These are phyloP conservation scores for Rhynchospora breviuscula DNA, from an alignment of 176 grass and related monocot species.

Conservation along the genomic window DNA sequence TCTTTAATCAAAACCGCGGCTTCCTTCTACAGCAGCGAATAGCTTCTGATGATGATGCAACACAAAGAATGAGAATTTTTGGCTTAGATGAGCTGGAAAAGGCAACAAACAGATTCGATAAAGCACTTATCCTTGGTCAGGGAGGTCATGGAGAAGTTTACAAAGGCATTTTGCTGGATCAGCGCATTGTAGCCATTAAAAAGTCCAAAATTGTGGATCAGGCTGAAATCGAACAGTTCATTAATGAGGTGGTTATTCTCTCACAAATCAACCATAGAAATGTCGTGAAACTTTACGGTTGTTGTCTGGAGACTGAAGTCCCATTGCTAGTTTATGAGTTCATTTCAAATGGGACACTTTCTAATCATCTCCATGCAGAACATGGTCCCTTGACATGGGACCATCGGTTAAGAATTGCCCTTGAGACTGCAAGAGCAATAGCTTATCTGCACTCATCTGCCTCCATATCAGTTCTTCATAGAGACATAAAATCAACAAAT, in stretches of 20 bases:
- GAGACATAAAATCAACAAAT: conserved; percentile 48
- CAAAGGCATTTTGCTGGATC: conserved; percentile 42
- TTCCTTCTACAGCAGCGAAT: conserved; percentile 43
- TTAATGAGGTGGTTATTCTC: conserved; percentile 58
- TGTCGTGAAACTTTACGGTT: no score
- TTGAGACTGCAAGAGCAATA: conserved; percentile 36
- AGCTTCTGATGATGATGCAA: conserved; percentile 32
- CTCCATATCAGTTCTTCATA: conserved; percentile 40
- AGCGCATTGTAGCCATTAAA: conserved; percentile 46
- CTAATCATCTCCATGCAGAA: conserved; percentile 24
- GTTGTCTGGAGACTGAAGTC: no score
- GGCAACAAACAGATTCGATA: no score
- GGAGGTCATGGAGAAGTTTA: conserved; percentile 25
- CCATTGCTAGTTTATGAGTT: no score
- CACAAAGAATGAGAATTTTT: conserved; percentile 21
- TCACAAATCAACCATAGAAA: conserved; percentile 49
- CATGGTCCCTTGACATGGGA: conserved; percentile 28
- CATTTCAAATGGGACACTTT: no score
- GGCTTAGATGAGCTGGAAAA: no score
- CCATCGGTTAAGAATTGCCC: conserved; percentile 34
- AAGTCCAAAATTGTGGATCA: conserved; percentile 41
- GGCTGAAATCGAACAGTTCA: conserved; percentile 44
- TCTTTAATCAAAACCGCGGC: conserved; percentile 44
- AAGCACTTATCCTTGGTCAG: no score
- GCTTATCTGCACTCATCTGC: no score